Conservation (phyloP, 108 stramenopile species). For the Skeletonema costatum region DNA sequence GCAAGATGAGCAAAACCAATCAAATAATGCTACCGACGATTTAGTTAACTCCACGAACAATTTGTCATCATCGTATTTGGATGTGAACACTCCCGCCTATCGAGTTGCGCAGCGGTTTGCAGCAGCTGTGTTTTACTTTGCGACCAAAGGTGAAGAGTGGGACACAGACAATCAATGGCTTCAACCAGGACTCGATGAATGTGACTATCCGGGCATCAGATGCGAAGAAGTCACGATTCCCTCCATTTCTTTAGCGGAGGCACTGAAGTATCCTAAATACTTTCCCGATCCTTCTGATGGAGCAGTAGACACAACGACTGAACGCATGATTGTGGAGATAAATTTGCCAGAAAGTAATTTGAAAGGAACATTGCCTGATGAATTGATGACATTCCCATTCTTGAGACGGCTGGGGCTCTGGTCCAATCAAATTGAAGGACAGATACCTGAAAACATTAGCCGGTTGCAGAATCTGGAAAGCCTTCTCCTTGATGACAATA, state of each 20-base stretch:
- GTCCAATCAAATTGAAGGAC: constrained; percentile 39
- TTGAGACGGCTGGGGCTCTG: constrained; percentile 42
- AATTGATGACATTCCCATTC: constrained; percentile 33
- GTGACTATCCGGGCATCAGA: constrained; percentile 40
- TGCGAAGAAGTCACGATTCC: constrained; percentile 46
- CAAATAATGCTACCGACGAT: background rate
- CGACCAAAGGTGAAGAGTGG: constrained; percentile 46
- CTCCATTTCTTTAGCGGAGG: constrained; percentile 35
- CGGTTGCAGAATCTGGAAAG: constrained; percentile 24
- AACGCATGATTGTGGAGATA: constrained; percentile 42
- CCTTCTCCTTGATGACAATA: constrained; percentile 38
- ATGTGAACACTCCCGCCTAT: constrained; percentile 26
- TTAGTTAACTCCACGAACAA: background rate
- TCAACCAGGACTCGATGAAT: constrained; percentile 41
- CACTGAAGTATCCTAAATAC: constrained; percentile 23
- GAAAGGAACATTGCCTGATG: constrained; percentile 27
- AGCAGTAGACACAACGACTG: constrained; percentile 12
- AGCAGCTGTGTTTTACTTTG: constrained; percentile 35
- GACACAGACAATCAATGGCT: constrained; percentile 22
- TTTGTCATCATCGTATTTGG: constrained; percentile 15
- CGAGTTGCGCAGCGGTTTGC: constrained; percentile 49
- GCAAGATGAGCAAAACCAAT: constrained; percentile 7
- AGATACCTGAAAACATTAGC: constrained; percentile 26
- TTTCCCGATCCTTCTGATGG: constrained; percentile 28
- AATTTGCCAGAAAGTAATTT: constrained; percentile 50